These are phyloP conservation scores for Hirschfeldia incana DNA, from an alignment of 345 rosid genomes.

Conservation along the genomic window DNA sequence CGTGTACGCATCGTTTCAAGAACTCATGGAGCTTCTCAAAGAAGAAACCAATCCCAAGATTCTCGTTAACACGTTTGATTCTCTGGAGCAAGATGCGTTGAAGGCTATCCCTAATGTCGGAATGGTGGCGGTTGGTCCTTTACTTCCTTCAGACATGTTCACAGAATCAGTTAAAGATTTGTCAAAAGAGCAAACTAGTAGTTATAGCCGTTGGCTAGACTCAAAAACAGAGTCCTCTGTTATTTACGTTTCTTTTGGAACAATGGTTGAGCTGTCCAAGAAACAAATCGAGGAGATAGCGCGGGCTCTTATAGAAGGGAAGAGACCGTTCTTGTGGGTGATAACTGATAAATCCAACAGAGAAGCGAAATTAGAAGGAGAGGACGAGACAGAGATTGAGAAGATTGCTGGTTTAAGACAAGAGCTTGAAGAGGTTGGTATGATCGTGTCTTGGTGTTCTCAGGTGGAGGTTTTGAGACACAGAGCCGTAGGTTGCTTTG, in stretches of 20 bases:
- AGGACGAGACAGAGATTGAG: conserved; percentile 25
- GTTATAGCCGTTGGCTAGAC: conserved; percentile 48
- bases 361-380: conserved; percentile 10
- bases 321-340: conserved; percentile 55
- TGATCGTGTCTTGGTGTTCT: conserved; percentile 65
- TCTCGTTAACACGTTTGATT: conserved; percentile 54
- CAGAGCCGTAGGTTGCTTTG: conserved; percentile 54
- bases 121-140: conserved; percentile 43
- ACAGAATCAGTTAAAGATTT: conserved; percentile 2
- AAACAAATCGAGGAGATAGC: conserved; percentile 52
- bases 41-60: conserved; percentile 41
- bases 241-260: conserved; percentile 68
- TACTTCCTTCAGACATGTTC: conserved; percentile 31
- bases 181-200: background rate
- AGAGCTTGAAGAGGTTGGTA: conserved; percentile 52
- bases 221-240: conserved; percentile 54
- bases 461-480: conserved; percentile 63
- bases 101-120: conserved; percentile 10
- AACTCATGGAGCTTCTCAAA: conserved; percentile 37
- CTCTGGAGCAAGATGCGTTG: conserved; percentile 45
- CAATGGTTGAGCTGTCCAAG: conserved; percentile 44
- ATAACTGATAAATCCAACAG: conserved; percentile 40
- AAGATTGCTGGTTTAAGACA: conserved; percentile 29
- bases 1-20: background rate
- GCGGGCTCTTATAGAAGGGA: conserved; percentile 34